Base-by-base conservation (phyloP, 2,329 filamentous ascomycete species). In the Colletotrichum tropicicola region DNA sequence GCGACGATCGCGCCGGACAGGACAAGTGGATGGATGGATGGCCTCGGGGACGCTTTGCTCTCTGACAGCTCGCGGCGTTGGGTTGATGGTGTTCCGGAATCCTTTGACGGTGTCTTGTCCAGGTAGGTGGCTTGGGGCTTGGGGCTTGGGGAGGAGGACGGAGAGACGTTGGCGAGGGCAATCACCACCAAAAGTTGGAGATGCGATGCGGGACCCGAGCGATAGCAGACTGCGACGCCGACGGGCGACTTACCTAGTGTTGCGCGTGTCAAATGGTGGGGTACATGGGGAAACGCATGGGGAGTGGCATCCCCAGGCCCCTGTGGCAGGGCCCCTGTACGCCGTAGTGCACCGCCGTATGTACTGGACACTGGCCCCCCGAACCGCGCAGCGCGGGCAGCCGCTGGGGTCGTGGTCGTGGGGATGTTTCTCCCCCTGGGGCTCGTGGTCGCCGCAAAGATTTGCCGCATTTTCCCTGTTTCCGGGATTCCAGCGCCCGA, bases 391-490 rank as follows among this genome's bases (percentile, higher is more conserved):
- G n/a, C n/a, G n/a, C n/a, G n/a, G n/a, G n/a, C n/a, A n/a, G n/a
- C n/a, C n/a, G n/a, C n/a, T n/a, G n/a, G n/a, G n/a, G n/a, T n/a
- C n/a, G n/a, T n/a, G n/a, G n/a, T n/a, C n/a, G n/a, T n/a, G 60
- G 53, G 54, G 41, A 37, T 41, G 28, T 47, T 39, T 43, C 30
- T 28, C 35, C 27, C 41, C 39, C 30, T 27, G 23, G 32, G 32
- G 32, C 32, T 30, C 39, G 37, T 39, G 44, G 58, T 57, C 45
- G 52, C 63, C 59, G 41, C 52, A 59, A 66, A 52, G 63, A 66
- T 66, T 59, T 53, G 53, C 59, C 60, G 64, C 57, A 41, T 67
- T 62, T 53, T 66, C 56, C 62, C 65, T 54, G 66, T 66, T 67
- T 62, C 65, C 55, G 62, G 65, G 52, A 66, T 67, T 67, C 27